Base-by-base conservation (phyloP, 208 protist genomes). In the Strigomonas culicis region DNA sequence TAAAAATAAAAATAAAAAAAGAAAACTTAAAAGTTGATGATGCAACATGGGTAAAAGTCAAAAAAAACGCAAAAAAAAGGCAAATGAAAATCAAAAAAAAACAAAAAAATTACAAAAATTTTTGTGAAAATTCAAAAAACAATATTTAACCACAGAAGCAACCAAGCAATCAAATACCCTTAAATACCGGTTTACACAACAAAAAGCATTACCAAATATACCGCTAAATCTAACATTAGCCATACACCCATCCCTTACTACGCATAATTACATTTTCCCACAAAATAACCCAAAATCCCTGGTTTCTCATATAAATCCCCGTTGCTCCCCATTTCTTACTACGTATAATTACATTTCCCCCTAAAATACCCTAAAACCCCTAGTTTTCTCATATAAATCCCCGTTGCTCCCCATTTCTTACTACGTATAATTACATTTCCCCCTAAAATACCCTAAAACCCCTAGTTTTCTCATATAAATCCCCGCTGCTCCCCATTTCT, bases 31-130 rank as follows among this genome's bases (percentile, higher is more conserved):
- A 55, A 53, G 27, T 36, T 43, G 31, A 49, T 49, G 31, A 70
- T 28, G 2, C 58, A 17, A 27, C 3, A 69, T 43, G 17, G 58
- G 31, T 39, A 63, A 62, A 63, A 43, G 22, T 50, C 4, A 50
- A 57, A 51, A 60, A 50, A 68, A 65, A 55, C 17, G n/a, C 17
- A 67, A n/a, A 56, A 59, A 67, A 59, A 4, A 60, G 13, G 21
- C 44, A 34, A 15, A 66, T 8, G 41, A 67, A 21, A 36, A 47
- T 43, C 15, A 4, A 67, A 59, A 55, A 13, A 44, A 69, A 15
- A 62, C 8, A 24, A 50, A 44, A 62, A 10, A 39, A 39, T 39
- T 39, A 4, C 4, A 61, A 57, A 17, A 63, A 57, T 50, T 69
- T 56, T 47, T 21, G 22, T 31, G 46, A 49, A 61, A 51, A 21